phyloP scores from a whole-genome alignment of 345 rosid species.

The Cardiospermum halicacabum region DNA sequence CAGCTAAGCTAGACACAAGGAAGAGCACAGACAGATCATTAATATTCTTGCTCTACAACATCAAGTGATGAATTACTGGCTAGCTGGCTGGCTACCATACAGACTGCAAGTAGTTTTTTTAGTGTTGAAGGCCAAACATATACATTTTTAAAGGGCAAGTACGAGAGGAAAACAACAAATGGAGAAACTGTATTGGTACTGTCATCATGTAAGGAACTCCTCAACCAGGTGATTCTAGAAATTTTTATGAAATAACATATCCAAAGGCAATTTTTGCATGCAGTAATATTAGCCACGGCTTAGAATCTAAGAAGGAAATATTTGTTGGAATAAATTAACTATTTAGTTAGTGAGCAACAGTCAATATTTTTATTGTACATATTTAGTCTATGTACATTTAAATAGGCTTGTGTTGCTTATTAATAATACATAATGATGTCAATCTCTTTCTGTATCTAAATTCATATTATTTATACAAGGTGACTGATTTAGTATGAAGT shows the following conservation, averaged over 20 bases:
- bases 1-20: not conserved
- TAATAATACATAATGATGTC: too few relatives aligned
- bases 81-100: conserved; percentile 7
- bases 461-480: not conserved
- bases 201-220: not conserved
- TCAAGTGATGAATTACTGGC: not conserved
- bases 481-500: not conserved
- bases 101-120: not conserved
- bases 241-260: too few relatives aligned
- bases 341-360: too few relatives aligned
- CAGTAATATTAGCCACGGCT: too few relatives aligned
- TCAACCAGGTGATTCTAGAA: too few relatives aligned
- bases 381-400: too few relatives aligned
- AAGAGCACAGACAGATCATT: not conserved
- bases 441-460: too few relatives aligned
- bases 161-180: not conserved
- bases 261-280: not conserved
- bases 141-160: not conserved
- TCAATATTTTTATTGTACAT: too few relatives aligned
- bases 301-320: too few relatives aligned
- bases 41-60: not conserved
- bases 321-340: too few relatives aligned
- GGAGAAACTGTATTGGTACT: not conserved
- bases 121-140: not conserved
- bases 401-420: too few relatives aligned